Base-by-base conservation (phyloP, 208 protist species). In the Trypanosoma mega region DNA sequence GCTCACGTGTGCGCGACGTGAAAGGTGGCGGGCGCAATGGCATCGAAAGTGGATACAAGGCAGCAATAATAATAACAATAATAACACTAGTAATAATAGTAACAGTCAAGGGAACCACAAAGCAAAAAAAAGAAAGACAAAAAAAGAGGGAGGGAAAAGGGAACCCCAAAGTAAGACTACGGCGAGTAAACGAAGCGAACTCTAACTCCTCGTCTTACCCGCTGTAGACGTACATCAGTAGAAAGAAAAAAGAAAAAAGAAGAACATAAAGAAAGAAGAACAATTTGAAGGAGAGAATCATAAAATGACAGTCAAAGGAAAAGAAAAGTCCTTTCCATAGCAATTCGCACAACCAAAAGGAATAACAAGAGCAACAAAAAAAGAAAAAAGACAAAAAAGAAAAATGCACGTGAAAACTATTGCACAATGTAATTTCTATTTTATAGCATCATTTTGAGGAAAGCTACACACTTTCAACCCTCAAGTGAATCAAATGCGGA, bases 361-460 rank as follows among this genome's bases (percentile, higher is more conserved):
- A 57, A 58, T 18, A 36, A 57, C 54, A 49, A 58, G 24, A 65
- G 27, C 2, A 46, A 43, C 44, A 66, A 45, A 56, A 47, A 39
- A 31, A 56, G n/a, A 48, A 58, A 31, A 27, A 21, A 39, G 37
- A 37, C 20, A 18, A 48, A 63, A 41, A 8, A 12, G 20, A 18
- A 5, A 63, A 63, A 33, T 33, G 26, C 2, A 44, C 59, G 18
- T n/a, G 24, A 49, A 4, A 30, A 56, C 24, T 23, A 21, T 26
- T 18, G 16, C 1, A 27, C 11, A 39, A 55, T 12, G 43, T 55
- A 39, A 36, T 49, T 18, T 46, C 31, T 16, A 48, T 30, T 16
- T 63, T 54, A 12, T 26, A 29, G 12, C 30, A 12, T 18, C 23
- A 7, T 51, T 23, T 16, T 27, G 2, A n/a, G n/a, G n/a, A n/a